Evolutionary conservation across 805 yeast genomes (phyloP).

Genomic region (Candida stauntonica): DNA sequence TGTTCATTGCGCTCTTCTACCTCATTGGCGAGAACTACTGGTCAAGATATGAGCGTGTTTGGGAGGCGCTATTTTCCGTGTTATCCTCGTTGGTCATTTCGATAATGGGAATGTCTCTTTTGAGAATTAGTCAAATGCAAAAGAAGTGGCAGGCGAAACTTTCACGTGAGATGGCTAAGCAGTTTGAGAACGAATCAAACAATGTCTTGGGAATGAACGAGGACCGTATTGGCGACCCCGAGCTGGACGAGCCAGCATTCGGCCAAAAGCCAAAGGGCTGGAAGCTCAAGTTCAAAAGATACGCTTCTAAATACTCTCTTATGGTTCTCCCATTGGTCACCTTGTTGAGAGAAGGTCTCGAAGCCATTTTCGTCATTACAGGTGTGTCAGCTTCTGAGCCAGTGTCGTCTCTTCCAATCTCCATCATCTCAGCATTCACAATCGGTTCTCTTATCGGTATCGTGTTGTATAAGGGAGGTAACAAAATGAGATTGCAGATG

Average conservation of each 20-base stretch:
- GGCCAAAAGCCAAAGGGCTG: conserved; percentile 2
- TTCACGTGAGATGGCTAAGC: conserved; percentile 55
- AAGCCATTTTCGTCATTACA: conserved; percentile 87
- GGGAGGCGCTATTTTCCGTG: conserved; percentile 86
- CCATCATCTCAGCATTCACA: conserved; percentile 55
- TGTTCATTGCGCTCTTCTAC: conserved; percentile 71
- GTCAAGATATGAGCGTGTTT: conserved; percentile 80
- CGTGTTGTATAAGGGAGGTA: conserved; percentile 71
- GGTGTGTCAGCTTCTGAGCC: conserved; percentile 82
- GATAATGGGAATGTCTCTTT: conserved; percentile 78
- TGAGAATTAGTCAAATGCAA: conserved; percentile 77
- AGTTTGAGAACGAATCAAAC: conserved; percentile 16
- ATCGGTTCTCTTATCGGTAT: conserved; percentile 65
- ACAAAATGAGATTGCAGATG: conserved; percentile 67
- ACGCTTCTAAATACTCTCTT: conserved; percentile 55
- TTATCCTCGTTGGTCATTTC: conserved; percentile 77
- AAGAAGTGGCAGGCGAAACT: conserved; percentile 73
- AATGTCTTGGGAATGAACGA: conserved; percentile 15
- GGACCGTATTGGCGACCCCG: conserved; percentile 17
- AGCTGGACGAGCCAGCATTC: conserved; percentile 1
- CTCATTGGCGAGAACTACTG: conserved; percentile 78
- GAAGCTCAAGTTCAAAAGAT: conserved; percentile 14
- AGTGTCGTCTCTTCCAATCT: conserved; percentile 55
- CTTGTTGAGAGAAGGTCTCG: conserved; percentile 84
- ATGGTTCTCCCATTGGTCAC: conserved; percentile 81